These are phyloP conservation scores for Euphrasia arctica DNA, from an alignment of 305 asterid genomes.

Conservation along the genomic window DNA sequence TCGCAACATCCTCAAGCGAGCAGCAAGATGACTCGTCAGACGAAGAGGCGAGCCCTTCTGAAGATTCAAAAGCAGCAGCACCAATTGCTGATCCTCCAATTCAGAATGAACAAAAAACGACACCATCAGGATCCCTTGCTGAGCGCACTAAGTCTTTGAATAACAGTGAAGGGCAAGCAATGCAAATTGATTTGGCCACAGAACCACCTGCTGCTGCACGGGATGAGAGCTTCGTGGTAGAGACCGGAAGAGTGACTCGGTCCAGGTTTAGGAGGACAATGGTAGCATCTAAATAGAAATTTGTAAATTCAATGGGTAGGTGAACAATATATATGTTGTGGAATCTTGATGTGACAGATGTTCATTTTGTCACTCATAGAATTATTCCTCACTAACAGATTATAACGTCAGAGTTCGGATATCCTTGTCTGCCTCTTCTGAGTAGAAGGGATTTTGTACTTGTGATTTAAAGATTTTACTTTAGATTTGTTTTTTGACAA, in stretches of 20 bases:
- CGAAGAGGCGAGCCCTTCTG: constrained; percentile 41
- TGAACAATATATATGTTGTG: constrained; percentile 26
- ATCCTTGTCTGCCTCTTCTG: not conserved
- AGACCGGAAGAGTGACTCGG: constrained; percentile 49
- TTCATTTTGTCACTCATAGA: constrained; percentile 28
- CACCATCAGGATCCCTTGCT: constrained; percentile 32
- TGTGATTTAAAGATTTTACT: too few relatives aligned
- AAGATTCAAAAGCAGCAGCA: constrained; percentile 34
- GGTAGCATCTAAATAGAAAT: constrained; percentile 24
- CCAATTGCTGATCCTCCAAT: constrained; percentile 25
- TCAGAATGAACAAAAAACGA: constrained; percentile 43
- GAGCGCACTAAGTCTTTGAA: constrained; percentile 33
- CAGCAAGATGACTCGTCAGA: constrained; percentile 39
- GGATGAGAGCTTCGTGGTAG: constrained; percentile 42
- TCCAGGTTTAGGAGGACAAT: constrained; percentile 53
- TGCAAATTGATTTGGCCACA: constrained; percentile 41
- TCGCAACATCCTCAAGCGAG: constrained; percentile 42
- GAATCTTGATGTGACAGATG: constrained; percentile 24
- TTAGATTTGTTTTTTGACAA: too few relatives aligned
- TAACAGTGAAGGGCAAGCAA: constrained; percentile 36
- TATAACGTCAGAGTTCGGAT: not conserved
- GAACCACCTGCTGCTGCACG: constrained; percentile 27
- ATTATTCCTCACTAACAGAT: constrained; percentile 13
- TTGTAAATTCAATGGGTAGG: constrained; percentile 28
- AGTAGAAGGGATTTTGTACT: too few relatives aligned